phyloP scores from a whole-genome alignment of 192 early-diverging fungal species.

The Glomus cerebriforme region DNA sequence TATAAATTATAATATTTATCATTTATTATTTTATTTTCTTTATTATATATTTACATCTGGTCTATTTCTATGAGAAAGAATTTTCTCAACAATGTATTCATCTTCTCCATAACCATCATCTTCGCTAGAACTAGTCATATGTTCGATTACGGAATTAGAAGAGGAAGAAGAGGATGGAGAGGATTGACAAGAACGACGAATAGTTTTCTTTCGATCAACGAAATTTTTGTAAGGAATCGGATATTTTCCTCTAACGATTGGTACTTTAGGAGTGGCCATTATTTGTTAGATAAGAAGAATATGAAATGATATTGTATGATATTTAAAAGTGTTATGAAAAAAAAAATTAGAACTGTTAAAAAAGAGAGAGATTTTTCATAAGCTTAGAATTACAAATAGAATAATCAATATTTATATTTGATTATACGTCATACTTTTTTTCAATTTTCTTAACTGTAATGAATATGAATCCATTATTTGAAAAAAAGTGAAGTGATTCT shows the following conservation, averaged over 20 bases:
- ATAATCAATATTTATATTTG: too few relatives aligned
- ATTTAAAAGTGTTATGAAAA: too few relatives aligned
- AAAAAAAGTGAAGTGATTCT: too few relatives aligned
- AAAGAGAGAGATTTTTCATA: too few relatives aligned
- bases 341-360: too few relatives aligned
- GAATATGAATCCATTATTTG: too few relatives aligned
- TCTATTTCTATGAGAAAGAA: neutral
- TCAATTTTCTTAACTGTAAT: too few relatives aligned
- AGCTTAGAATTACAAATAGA: too few relatives aligned
- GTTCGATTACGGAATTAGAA: neutral
- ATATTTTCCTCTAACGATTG: neutral
- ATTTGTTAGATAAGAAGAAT: too few relatives aligned
- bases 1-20: neutral
- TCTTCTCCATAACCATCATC: neutral
- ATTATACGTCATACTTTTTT: too few relatives aligned
- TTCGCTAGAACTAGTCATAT: neutral
- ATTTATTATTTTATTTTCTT: neutral
- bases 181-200: neutral
- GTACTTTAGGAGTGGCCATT: neutral
- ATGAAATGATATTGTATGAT: too few relatives aligned
- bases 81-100: conserved; percentile 2
- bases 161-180: neutral
- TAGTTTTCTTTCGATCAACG: neutral
- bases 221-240: neutral
- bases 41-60: neutral